Evolutionary conservation across 1,139 yeast species (phyloP), one percentile per base, ranked within the genome.

Genomic region (Kurtzmaniella quercitrusa): DNA sequence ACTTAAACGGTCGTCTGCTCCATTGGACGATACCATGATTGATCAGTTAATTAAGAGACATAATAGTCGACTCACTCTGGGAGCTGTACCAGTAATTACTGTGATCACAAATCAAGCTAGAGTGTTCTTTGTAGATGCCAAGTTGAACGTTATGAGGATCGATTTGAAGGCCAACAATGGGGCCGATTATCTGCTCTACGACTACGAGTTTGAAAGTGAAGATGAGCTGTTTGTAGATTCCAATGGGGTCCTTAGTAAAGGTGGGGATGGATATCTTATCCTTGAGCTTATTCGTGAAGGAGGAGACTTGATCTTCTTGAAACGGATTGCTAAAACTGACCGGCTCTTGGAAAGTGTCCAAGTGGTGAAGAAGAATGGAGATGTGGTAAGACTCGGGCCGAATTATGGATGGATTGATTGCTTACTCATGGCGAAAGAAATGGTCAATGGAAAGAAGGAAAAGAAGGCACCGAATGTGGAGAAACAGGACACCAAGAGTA

Each of bases 181-280:
- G 52, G 57, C 64, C n/a, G 81, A 80, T 51, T 80, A 84, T 47
- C 85, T 86, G 60, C 80, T 85, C 82, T 85, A 84, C 57, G 91
- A 85, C 60, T 85, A 82, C 59, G 93, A 85, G 55, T 84, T 85
- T 59, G 78, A 73, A 48, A 56, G 59, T 19, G 64, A 62, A 12
- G 53, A 50, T 29, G 46, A 46, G 14, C 18, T 12, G 18, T 31
- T 15, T 12, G 44, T 41, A 6, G 47, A 50, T 7, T 63, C 58
- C 2, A 61, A 59, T 36, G 71, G 67, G 2, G 62, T 58, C 6
- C 5, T 16, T 12, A 25, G n/a, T 4, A 11, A 21, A n/a, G 16
- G 14, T 14, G 37, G 18, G 14, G 75, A 66, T 44, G 91, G 91
- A 1, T 84, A 79, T 53, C 66, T 85, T 42, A 82, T 85, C 14